Evolutionary conservation across 345 rosid species (phyloP).

Genomic region (Triadica sebifera): DNA sequence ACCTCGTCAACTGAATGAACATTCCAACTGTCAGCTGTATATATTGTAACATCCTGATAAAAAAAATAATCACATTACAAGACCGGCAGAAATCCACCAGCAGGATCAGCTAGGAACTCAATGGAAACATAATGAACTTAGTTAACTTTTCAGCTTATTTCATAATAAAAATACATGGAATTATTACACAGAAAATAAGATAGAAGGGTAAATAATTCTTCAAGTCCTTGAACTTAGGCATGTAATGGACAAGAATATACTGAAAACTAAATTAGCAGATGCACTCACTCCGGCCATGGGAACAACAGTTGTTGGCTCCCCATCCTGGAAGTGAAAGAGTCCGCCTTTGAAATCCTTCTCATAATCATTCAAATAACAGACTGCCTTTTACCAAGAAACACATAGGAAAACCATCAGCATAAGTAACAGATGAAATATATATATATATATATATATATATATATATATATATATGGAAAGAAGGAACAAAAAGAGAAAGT

Average conservation of each 20-base stretch:
- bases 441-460: neutral
- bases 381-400: slow-evolving; percentile 57
- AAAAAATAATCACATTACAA: neutral
- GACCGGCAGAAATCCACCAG: neutral
- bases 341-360: slow-evolving; percentile 77
- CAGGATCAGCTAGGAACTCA: neutral
- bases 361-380: slow-evolving; percentile 81
- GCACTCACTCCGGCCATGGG: slow-evolving; percentile 74
- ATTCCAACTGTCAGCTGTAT: slow-evolving; percentile 85
- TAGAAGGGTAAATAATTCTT: neutral
- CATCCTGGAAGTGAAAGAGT: slow-evolving; percentile 75
- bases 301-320: slow-evolving; percentile 54
- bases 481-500: neutral
- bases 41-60: slow-evolving; percentile 71
- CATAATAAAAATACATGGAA: neutral
- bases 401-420: slow-evolving; percentile 18
- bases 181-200: neutral
- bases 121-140: neutral
- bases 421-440: neutral
- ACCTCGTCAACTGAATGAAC: slow-evolving; percentile 94
- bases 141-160: neutral
- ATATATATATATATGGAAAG: neutral
- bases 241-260: neutral
- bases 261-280: neutral
- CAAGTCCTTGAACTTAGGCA: neutral